Evolutionary conservation across 2,329 filamentous ascomycete genomes (phyloP).

Genomic region (Colletotrichum endophyticum): DNA sequence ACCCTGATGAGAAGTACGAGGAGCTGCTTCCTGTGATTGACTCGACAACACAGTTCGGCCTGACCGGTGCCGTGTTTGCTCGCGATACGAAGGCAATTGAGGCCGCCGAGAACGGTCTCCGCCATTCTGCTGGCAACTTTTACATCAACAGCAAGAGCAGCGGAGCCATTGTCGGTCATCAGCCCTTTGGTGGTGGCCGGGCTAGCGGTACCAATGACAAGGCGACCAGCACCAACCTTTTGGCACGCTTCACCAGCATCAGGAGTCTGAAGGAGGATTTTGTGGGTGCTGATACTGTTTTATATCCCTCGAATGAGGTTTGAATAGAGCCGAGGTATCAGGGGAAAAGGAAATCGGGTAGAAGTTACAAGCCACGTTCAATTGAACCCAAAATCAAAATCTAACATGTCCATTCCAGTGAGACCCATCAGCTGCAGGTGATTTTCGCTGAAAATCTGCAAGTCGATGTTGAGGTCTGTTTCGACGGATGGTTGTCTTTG

Average conservation of each 20-base stretch:
- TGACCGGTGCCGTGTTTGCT: slow-evolving; percentile 80
- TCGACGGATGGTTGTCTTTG: background rate
- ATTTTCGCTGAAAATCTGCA: slow-evolving; percentile 18
- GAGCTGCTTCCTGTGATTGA: slow-evolving; percentile 67
- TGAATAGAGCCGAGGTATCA: slow-evolving; percentile 30
- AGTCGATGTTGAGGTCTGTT: background rate
- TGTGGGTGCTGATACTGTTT: slow-evolving; percentile 62
- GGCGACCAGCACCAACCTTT: slow-evolving; percentile 67
- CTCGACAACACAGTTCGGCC: slow-evolving; percentile 74
- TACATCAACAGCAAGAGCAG: slow-evolving; percentile 87
- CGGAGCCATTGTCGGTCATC: slow-evolving; percentile 74
- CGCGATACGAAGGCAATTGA: slow-evolving; percentile 69
- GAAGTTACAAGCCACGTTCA: background rate
- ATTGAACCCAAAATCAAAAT: slow-evolving; percentile 13
- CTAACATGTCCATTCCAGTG: slow-evolving; percentile 26
- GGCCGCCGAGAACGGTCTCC: slow-evolving; percentile 71
- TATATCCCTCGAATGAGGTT: slow-evolving; percentile 74
- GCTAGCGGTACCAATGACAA: slow-evolving; percentile 77
- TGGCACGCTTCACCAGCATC: slow-evolving; percentile 70
- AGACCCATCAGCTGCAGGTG: slow-evolving; percentile 25
- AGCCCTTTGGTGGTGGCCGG: slow-evolving; percentile 72
- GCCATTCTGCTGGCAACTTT: slow-evolving; percentile 81
- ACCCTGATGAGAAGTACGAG: slow-evolving; percentile 57
- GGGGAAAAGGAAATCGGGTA: rapidly evolving
- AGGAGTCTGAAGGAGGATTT: slow-evolving; percentile 80